Conservation (phyloP, 2,329 filamentous ascomycete species). For the Ophiostoma ips region DNA sequence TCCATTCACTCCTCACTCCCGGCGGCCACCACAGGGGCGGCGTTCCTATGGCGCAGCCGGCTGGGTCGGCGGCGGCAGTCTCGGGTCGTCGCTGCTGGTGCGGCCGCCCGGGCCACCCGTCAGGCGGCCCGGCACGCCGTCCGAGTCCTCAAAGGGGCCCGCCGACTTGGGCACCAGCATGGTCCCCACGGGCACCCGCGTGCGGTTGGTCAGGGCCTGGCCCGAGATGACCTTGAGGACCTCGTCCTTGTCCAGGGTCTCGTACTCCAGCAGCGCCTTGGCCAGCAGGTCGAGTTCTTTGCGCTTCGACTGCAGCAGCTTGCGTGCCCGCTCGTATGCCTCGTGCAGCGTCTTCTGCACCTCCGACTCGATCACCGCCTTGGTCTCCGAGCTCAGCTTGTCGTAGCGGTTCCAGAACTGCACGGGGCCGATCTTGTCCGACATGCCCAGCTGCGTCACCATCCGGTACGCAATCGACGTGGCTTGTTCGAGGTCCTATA, state of each 20-base stretch:
- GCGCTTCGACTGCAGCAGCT: slow-evolving; percentile 59
- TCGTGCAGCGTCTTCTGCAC: slow-evolving; percentile 76
- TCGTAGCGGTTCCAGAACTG: slow-evolving; percentile 74
- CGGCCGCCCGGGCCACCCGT: not conserved
- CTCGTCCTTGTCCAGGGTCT: slow-evolving; percentile 78
- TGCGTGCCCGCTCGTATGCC: slow-evolving; percentile 57
- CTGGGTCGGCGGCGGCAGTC: slow-evolving; percentile 11
- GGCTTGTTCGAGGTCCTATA: slow-evolving; percentile 59
- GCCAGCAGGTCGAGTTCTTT: slow-evolving; percentile 80
- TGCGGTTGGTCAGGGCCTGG: slow-evolving; percentile 60
- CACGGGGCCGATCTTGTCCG: slow-evolving; percentile 71
- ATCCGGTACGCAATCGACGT: slow-evolving; percentile 75
- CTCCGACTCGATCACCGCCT: slow-evolving; percentile 74
- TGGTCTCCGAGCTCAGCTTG: slow-evolving; percentile 71
- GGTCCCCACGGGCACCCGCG: slow-evolving; percentile 43
- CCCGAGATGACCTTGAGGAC: slow-evolving; percentile 82
- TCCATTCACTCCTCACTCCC: not conserved
- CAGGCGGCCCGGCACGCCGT: slow-evolving; percentile 8
- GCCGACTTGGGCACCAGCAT: slow-evolving; percentile 48
- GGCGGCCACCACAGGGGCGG: too few species aligned
- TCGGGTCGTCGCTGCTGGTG: slow-evolving; percentile 8
- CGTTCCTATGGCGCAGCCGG: slow-evolving; percentile 8
- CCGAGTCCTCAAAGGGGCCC: slow-evolving; percentile 6
- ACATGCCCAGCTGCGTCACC: slow-evolving; percentile 86
- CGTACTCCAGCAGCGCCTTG: slow-evolving; percentile 82